These are phyloP conservation scores for Paspalum notatum DNA, from an alignment of 176 grass and related monocot genomes.

Conservation along the genomic window DNA sequence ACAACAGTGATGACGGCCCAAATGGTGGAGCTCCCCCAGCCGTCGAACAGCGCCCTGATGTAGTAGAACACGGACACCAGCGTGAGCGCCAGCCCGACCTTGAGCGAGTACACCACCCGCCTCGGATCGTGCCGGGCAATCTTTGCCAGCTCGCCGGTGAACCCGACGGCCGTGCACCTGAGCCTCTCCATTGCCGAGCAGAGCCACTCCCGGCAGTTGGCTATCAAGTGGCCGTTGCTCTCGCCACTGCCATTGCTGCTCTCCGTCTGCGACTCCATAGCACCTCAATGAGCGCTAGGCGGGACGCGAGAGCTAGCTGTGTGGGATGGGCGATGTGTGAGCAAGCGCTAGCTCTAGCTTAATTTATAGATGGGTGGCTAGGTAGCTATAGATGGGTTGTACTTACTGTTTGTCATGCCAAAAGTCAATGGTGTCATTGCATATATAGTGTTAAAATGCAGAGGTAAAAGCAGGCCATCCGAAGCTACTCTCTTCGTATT, in stretches of 20 bases:
- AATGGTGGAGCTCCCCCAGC: constrained; percentile 53
- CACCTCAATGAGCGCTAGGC: too few relatives aligned
- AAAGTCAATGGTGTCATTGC: too few relatives aligned
- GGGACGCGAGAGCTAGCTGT: too few relatives aligned
- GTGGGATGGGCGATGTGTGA: too few relatives aligned
- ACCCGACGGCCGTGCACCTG: background rate
- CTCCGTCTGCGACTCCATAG: constrained; percentile 42
- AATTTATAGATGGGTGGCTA: too few relatives aligned
- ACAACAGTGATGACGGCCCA: constrained; percentile 91
- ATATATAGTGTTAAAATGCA: too few relatives aligned
- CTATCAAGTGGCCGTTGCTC: too few relatives aligned
- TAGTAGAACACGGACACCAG: constrained; percentile 22
- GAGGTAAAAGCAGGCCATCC: too few relatives aligned
- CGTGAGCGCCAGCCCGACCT: constrained; percentile 21
- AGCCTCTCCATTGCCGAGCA: background rate
- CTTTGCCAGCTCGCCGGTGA: constrained; percentile 53
- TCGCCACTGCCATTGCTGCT: background rate
- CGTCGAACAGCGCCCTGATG: background rate
- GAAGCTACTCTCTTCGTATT: too few relatives aligned
- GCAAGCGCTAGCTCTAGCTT: too few relatives aligned
- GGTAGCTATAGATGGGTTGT: too few relatives aligned
- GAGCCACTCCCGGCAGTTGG: constrained; percentile 22
- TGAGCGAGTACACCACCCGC: constrained; percentile 13
- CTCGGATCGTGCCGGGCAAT: constrained; percentile 20
- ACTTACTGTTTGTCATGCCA: too few relatives aligned